Base-by-base conservation (phyloP, 495 filamentous ascomycete species). In the Bombardia bombarda region DNA sequence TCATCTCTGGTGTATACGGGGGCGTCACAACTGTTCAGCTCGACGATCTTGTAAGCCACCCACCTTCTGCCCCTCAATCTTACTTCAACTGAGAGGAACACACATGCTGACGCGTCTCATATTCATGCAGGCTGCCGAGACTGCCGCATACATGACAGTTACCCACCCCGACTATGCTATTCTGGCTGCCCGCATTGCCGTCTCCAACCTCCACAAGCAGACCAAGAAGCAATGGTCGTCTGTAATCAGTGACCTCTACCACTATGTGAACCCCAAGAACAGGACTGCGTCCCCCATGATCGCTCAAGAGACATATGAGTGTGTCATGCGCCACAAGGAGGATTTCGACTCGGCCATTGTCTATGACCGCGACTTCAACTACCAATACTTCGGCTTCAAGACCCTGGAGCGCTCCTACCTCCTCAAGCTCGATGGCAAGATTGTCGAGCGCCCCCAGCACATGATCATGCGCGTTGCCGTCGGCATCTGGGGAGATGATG, bases 321-420 rank as follows among this genome's bases (percentile, higher is more conserved):
- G 76, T 42, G 83, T 98, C 52, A 89, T 90, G 85, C 87, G 86
- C 62, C 87, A 98, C 63, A 86, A 84, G 42, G 90, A 94, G 18
- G 92, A 97, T 59, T 75, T 98, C 28, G 95, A 98, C 74, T 96
- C 92, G 13, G 90, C 92, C 50, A 97, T 98, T 56, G 92, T 98
- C 50, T 98, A 97, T 52, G 92, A 98, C 67, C 82, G 92, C 43
- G 92, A 98, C 60, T 98, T 98, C 77, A 96, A 97, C 75, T 98
- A 98, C 72, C 94, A 98, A 72, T 98, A 88, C 72, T 98, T 98
- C 46, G 92, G 92, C 43, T 98, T 98, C 82, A 98, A 98, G 79
- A 98, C 92, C 2, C 75, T 98, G 31, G 92, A 98, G 74, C 83
- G 92, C 38, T 97, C 92, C 59, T 98, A 98, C 57, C 82, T 98